A percentile compares a stretch with the other conserved stretches of the same genome.
These are phyloP conservation scores for Plenodomus lindquistii DNA, from an alignment of 2,329 filamentous ascomycete genomes.

Conservation along the genomic window DNA sequence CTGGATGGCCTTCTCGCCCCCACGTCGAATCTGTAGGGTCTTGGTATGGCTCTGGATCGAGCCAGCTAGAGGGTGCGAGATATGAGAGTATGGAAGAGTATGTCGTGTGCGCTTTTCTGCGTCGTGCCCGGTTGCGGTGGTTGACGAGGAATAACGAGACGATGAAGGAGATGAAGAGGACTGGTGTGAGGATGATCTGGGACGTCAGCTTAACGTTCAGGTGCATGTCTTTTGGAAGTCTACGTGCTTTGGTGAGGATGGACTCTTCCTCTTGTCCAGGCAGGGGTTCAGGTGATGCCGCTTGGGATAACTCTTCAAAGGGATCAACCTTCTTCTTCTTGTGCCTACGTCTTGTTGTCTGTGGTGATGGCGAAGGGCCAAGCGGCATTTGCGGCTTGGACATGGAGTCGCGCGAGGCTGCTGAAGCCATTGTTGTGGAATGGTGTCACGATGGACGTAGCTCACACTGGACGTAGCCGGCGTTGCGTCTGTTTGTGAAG, in stretches of 20 bases:
- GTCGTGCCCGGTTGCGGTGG: constrained; percentile 58
- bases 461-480: too few species aligned
- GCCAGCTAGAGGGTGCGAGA: constrained; percentile 28
- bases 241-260: constrained; percentile 29
- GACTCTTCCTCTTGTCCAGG: constrained; percentile 23
- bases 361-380: constrained; percentile 37
- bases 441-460: too few species aligned
- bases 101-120: constrained; percentile 39
- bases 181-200: constrained; percentile 61
- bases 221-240: too few species aligned
- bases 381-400: constrained; percentile 21
- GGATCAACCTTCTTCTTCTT: constrained; percentile 32
- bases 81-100: constrained; percentile 24
- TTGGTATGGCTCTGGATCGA: constrained; percentile 52
- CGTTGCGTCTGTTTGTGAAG: background rate
- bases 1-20: constrained; percentile 13
- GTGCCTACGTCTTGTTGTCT: constrained; percentile 18
- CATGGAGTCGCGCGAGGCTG: constrained; percentile 15
- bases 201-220: background rate
- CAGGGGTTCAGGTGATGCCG: constrained; percentile 23
- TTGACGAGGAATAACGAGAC: constrained; percentile 68
- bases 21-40: constrained; percentile 36
- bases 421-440: constrained; percentile 12
- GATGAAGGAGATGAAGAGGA: constrained; percentile 67
- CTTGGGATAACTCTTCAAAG: constrained; percentile 36